These are phyloP conservation scores for Trichomonas tenax DNA, from an alignment of 208 protist species.

Conservation along the genomic window DNA sequence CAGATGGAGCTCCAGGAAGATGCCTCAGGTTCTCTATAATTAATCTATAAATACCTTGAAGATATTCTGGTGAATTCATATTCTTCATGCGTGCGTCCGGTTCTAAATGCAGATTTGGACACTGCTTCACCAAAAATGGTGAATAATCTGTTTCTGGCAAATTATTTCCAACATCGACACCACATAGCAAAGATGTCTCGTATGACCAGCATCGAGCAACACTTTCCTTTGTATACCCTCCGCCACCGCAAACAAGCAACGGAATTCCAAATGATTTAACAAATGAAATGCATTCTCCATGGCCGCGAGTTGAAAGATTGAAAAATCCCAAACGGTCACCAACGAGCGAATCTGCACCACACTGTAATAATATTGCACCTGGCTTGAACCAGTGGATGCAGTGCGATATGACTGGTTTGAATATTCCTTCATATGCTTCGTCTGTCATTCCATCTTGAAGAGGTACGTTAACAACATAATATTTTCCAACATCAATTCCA, in stretches of 20 bases:
- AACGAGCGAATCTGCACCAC: conserved; percentile 87
- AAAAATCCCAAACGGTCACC: conserved; percentile 89
- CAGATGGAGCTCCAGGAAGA: background rate
- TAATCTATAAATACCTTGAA: background rate
- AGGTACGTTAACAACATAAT: conserved; percentile 64
- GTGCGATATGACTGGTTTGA: conserved; percentile 66
- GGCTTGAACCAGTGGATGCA: conserved; percentile 80
- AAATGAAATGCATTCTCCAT: conserved; percentile 70
- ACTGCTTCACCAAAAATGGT: background rate
- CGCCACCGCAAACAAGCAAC: background rate
- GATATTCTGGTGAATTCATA: conserved; percentile 38
- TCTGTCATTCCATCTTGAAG: conserved; percentile 61
- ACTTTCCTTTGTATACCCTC: conserved; percentile 19
- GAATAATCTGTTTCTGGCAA: background rate
- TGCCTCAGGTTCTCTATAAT: background rate
- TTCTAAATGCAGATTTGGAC: conserved; percentile 45
- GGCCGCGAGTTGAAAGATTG: conserved; percentile 66
- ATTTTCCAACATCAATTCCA: conserved; percentile 54
- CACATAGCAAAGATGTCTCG: background rate
- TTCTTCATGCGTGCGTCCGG: conserved; percentile 48
- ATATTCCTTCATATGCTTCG: conserved; percentile 62
- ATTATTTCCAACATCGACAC: background rate
- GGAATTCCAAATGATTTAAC: conserved; percentile 9
- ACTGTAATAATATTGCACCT: conserved; percentile 89
- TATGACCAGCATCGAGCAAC: conserved; percentile 21